These are phyloP conservation scores for Panaeolus cyanescens DNA, from an alignment of 768 basidiomycete genomes.

Conservation along the genomic window DNA sequence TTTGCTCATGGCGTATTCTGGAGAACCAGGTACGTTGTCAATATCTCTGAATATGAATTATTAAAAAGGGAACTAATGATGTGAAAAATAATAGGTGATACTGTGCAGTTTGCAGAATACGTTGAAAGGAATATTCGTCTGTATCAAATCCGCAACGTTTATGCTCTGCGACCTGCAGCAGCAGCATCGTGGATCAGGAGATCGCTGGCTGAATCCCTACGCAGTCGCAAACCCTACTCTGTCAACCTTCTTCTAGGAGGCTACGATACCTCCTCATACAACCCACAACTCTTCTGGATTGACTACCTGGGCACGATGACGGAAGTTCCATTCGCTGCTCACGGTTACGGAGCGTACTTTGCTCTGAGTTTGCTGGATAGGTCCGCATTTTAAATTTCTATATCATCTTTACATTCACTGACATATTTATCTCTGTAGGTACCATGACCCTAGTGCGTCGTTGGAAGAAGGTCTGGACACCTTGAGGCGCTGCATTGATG, in stretches of 20 bases:
- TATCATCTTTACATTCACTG: not conserved
- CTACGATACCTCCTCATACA: slow-evolving; percentile 75
- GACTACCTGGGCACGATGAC: slow-evolving; percentile 93
- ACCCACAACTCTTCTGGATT: slow-evolving; percentile 90
- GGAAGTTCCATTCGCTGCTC: slow-evolving; percentile 89
- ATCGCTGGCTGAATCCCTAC: slow-evolving; percentile 83
- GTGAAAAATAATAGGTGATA: no score
- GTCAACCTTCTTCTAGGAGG: slow-evolving; percentile 95
- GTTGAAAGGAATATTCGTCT: slow-evolving; percentile 95
- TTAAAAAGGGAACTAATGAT: no score
- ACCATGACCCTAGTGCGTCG: slow-evolving; percentile 86
- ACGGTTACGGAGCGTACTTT: slow-evolving; percentile 95
- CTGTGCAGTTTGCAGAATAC: slow-evolving; percentile 94
- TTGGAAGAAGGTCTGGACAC: slow-evolving; percentile 86
- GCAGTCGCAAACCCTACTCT: slow-evolving; percentile 84
- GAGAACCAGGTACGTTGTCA: slow-evolving; percentile 75
- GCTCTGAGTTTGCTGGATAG: slow-evolving; percentile 89
- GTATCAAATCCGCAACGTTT: slow-evolving; percentile 93
- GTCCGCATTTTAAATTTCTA: slow-evolving; percentile 38
- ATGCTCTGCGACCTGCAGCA: slow-evolving; percentile 85
- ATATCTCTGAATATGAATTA: no score
- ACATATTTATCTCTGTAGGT: slow-evolving; percentile 44
- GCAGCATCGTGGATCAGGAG: slow-evolving; percentile 96
- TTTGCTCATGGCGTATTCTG: slow-evolving; percentile 92
- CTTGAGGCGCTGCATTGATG: slow-evolving; percentile 83